Evolutionary conservation across 345 rosid species (phyloP).

Genomic region (Arabis alpina): DNA sequence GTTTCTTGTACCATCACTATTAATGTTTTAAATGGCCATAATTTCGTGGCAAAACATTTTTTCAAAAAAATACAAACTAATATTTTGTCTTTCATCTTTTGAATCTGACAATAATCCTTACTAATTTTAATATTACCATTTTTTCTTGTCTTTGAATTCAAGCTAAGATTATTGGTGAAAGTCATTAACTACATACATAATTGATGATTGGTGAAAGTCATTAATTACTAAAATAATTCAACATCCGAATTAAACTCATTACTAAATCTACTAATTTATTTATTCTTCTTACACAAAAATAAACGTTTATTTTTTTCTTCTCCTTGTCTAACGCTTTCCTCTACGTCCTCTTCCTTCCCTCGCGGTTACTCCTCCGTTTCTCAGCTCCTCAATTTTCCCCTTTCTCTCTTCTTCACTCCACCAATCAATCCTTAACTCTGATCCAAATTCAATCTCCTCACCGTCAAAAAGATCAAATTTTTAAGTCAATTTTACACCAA

Average conservation of each 20-base stretch:
- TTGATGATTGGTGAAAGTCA: too few relatives aligned
- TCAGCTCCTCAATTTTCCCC: slow-evolving; percentile 14
- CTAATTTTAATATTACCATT: too few relatives aligned
- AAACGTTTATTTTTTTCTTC: slow-evolving; percentile 2
- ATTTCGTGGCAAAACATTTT: neutral
- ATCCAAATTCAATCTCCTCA: slow-evolving; percentile 12
- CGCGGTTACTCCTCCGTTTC: slow-evolving; percentile 42
- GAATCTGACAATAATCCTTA: too few relatives aligned
- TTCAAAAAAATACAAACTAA: neutral
- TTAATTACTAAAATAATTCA: neutral
- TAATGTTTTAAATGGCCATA: neutral
- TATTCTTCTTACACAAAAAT: slow-evolving; percentile 23
- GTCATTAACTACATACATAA: too few relatives aligned
- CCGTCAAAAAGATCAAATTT: neutral
- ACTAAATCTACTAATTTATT: neutral
- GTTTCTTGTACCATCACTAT: too few relatives aligned
- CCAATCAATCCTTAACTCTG: neutral
- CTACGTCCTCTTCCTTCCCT: slow-evolving; percentile 33
- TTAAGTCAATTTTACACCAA: slow-evolving; percentile 3
- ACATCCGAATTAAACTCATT: neutral
- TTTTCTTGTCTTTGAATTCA: too few relatives aligned
- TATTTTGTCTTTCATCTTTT: neutral
- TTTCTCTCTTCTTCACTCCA: slow-evolving; percentile 40
- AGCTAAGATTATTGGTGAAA: too few relatives aligned
- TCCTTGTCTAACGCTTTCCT: slow-evolving; percentile 38